Evolutionary conservation across 1,284 basidiomycete species (phyloP).

Genomic region (Wallemia ichthyophaga): DNA sequence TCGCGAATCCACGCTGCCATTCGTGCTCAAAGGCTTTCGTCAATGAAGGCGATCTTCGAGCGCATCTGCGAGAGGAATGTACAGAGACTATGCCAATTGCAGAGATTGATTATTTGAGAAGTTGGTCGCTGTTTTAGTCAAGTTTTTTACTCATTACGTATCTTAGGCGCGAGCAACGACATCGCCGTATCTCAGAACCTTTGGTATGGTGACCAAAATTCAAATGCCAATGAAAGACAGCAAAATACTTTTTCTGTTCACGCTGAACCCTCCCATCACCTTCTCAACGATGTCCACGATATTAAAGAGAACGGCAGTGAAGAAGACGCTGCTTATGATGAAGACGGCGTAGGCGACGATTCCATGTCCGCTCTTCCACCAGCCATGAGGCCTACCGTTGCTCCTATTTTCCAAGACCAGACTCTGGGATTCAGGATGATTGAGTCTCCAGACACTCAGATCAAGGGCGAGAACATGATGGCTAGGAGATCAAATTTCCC

Average conservation of each 20-base stretch:
- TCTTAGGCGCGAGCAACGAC: background rate
- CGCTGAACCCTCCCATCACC: background rate
- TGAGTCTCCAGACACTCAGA: background rate
- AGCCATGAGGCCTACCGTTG: background rate
- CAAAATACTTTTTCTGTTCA: background rate
- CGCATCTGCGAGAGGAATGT: background rate
- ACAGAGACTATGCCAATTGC: background rate
- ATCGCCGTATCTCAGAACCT: background rate
- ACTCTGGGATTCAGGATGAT: background rate
- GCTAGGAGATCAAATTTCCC: background rate
- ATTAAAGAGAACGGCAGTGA: background rate
- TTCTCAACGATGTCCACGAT: background rate
- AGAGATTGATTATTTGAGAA: background rate
- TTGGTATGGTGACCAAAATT: background rate
- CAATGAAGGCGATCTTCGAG: background rate
- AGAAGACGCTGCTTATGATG: background rate
- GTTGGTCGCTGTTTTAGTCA: background rate
- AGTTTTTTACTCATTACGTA: background rate
- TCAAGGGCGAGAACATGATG: background rate
- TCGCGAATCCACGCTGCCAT: background rate
- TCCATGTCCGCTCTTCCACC: background rate
- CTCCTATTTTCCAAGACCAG: background rate
- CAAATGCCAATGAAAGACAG: background rate
- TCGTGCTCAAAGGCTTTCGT: background rate
- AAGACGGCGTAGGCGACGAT: background rate